These are phyloP conservation scores for Clonostachys chloroleuca DNA, from an alignment of 2,329 filamentous ascomycete species.

Conservation along the genomic window DNA sequence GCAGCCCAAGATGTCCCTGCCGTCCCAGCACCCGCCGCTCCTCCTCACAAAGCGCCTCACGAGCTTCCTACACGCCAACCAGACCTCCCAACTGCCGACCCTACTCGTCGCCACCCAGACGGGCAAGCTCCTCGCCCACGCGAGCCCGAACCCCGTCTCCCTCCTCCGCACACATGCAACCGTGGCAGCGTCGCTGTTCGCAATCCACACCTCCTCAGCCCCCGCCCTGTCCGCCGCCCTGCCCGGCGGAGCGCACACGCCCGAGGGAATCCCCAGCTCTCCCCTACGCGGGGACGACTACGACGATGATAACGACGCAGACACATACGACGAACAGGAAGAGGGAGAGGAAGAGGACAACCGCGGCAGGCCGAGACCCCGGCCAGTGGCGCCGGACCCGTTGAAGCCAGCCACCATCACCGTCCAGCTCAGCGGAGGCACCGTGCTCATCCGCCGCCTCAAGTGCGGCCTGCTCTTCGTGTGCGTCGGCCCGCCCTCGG, in stretches of 20 bases:
- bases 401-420: conserved; percentile 42
- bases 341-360: conserved; percentile 9
- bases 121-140: conserved; percentile 61
- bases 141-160: conserved; percentile 49
- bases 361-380: not conserved
- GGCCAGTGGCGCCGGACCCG: conserved; percentile 1
- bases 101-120: conserved; percentile 55
- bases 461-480: conserved; percentile 58
- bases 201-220: conserved; percentile 46
- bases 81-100: conserved; percentile 52
- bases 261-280: conserved; percentile 14
- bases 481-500: conserved; percentile 44
- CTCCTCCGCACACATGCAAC: conserved; percentile 59
- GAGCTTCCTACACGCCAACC: conserved; percentile 54
- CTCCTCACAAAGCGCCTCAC: conserved; percentile 64
- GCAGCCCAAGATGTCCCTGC: conserved; percentile 22
- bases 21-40: conserved; percentile 44
- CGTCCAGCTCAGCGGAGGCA: conserved; percentile 52
- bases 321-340: conserved; percentile 11
- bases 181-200: conserved; percentile 58
- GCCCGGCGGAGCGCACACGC: conserved; percentile 22
- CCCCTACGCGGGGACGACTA: conserved; percentile 13
- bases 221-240: conserved; percentile 34
- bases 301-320: conserved; percentile 11
- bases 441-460: conserved; percentile 54